Percentiles rank a stretch among this genome's conserved stretches.
phyloP scores from a whole-genome alignment of 2,329 filamentous ascomycete genomes.

The Exophiala xenobiotica region DNA sequence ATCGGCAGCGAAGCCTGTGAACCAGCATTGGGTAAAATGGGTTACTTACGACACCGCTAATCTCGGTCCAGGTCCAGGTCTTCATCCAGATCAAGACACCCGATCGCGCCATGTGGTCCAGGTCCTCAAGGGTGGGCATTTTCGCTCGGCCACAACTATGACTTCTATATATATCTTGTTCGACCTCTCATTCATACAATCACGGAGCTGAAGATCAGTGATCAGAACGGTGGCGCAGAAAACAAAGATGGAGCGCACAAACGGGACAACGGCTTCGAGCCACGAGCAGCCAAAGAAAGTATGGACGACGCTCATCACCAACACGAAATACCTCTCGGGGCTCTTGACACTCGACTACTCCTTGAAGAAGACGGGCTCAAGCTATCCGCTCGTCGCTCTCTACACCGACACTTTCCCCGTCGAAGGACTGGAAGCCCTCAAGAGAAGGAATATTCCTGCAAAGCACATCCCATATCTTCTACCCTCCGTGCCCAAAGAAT shows the following conservation, averaged over 20 bases:
- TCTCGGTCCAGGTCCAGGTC: neutral
- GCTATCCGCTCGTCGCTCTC: conserved; percentile 77
- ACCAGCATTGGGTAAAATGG: conserved; percentile 8
- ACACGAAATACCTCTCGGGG: conserved; percentile 75
- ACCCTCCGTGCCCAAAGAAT: conserved; percentile 65
- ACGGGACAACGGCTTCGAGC: neutral
- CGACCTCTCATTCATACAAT: neutral
- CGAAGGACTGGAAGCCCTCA: conserved; percentile 67
- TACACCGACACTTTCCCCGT: conserved; percentile 76
- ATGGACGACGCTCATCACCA: conserved; percentile 86
- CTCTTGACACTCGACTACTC: conserved; percentile 79
- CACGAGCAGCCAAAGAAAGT: conserved; percentile 51
- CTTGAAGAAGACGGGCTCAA: conserved; percentile 62
- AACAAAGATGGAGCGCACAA: conserved; percentile 1
- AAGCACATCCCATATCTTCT: conserved; percentile 72
- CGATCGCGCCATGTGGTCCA: conserved; percentile 10
- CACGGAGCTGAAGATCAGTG: neutral
- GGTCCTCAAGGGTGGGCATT: conserved; percentile 2
- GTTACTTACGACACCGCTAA: conserved; percentile 3
- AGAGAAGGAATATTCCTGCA: conserved; percentile 65
- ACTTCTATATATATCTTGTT: neutral
- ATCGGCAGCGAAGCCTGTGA: neutral
- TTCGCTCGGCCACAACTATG: conserved; percentile 3
- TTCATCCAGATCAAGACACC: neutral
- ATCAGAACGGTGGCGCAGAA: neutral